These are phyloP conservation scores for Xerocomus minutiporus DNA, from an alignment of 1,284 basidiomycete species.

Conservation along the genomic window DNA sequence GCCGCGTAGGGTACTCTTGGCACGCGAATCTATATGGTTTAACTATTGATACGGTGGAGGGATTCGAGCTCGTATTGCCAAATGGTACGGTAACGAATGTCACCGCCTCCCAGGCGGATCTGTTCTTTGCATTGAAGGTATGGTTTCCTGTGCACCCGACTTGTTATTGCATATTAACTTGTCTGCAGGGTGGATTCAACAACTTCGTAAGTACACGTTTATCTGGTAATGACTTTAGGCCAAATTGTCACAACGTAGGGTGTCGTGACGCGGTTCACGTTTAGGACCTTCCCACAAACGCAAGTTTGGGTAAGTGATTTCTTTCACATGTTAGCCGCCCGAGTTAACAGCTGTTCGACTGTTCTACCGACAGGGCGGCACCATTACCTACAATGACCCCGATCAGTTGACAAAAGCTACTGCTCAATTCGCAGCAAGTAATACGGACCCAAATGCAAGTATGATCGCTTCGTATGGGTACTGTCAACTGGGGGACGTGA, in stretches of 20 bases:
- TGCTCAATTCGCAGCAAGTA: constrained; percentile 46
- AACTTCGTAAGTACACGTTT: constrained; percentile 47
- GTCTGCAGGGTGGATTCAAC: constrained; percentile 51
- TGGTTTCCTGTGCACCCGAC: constrained; percentile 35
- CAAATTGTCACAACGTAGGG: constrained; percentile 38
- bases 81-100: constrained; percentile 41
- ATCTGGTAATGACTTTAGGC: background rate
- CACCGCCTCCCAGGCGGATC: constrained; percentile 36
- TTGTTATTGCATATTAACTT: constrained; percentile 40
- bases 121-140: constrained; percentile 49
- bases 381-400: constrained; percentile 39
- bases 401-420: constrained; percentile 38
- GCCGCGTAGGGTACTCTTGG: constrained; percentile 49
- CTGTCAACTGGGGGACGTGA: constrained; percentile 26
- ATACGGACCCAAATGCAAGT: constrained; percentile 57
- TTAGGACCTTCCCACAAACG: constrained; percentile 50
- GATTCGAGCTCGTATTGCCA: constrained; percentile 49
- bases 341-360: constrained; percentile 3
- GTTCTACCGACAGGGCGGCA: constrained; percentile 45
- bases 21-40: constrained; percentile 49
- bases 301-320: constrained; percentile 49
- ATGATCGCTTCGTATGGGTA: constrained; percentile 55
- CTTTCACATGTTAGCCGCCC: background rate
- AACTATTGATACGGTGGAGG: constrained; percentile 46
- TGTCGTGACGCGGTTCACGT: constrained; percentile 55